Evolutionary conservation across 2,329 filamentous ascomycete species (phyloP).

Genomic region (Verticillium klebahnii): DNA sequence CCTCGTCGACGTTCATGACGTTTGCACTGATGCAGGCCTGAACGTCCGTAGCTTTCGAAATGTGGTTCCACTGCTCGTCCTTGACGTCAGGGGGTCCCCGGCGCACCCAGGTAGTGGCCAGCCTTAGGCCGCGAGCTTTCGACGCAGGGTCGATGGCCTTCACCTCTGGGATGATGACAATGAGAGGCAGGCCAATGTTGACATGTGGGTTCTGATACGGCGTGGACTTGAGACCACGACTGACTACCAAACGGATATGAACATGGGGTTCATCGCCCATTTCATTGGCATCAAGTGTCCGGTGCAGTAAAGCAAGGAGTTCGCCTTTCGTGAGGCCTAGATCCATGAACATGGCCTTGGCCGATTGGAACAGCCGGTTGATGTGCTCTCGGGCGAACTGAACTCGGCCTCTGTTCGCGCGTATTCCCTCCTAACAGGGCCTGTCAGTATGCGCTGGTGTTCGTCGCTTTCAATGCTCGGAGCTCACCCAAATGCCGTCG

Average conservation of each 20-base stretch:
- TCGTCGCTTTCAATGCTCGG: not conserved
- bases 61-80: conserved; percentile 26
- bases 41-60: conserved; percentile 24
- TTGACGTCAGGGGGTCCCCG: conserved; percentile 24
- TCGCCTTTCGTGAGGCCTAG: conserved; percentile 19
- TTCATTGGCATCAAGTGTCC: conserved; percentile 20
- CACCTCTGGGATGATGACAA: conserved; percentile 24
- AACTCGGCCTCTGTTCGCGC: conserved; percentile 16
- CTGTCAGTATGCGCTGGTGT: not conserved
- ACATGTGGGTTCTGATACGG: conserved; percentile 21
- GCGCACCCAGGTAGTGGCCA: conserved; percentile 22
- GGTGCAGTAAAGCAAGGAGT: conserved; percentile 17
- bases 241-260: conserved; percentile 22
- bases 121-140: conserved; percentile 16
- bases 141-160: conserved; percentile 18
- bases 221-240: conserved; percentile 20
- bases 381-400: conserved; percentile 22
- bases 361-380: conserved; percentile 20
- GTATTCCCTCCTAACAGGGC: conserved; percentile 17
- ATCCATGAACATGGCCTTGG: conserved; percentile 24
- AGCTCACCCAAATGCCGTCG: conserved; percentile 21
- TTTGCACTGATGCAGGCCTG: conserved; percentile 23
- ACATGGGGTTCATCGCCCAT: conserved; percentile 20
- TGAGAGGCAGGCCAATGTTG: conserved; percentile 21
- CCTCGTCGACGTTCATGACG: conserved; percentile 23